Evolutionary conservation across 768 basidiomycete genomes (phyloP).

Genomic region (Xerocomus brunneocitrinus): DNA sequence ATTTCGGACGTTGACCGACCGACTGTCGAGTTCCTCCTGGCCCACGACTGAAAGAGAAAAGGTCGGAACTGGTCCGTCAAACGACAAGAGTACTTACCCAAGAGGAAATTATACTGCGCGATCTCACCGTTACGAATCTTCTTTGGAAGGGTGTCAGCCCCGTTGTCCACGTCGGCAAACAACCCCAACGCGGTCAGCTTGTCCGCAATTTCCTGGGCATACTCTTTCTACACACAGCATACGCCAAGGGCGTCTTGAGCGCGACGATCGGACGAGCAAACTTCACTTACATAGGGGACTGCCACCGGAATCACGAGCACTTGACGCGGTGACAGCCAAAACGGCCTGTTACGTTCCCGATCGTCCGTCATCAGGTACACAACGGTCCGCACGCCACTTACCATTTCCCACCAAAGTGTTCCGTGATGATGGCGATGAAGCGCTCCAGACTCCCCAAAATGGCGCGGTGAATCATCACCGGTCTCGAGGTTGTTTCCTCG

Average conservation of each 20-base stretch:
- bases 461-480: constrained; percentile 98
- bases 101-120: constrained; percentile 96
- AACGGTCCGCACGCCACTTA: constrained; percentile 29
- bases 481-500: constrained; percentile 60
- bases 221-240: constrained; percentile 61
- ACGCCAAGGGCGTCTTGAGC: background rate
- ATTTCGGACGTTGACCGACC: constrained; percentile 93
- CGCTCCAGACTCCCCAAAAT: constrained; percentile 92
- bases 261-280: background rate
- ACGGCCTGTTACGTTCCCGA: constrained; percentile 59
- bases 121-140: constrained; percentile 97
- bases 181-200: constrained; percentile 66
- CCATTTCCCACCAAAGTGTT: constrained; percentile 98
- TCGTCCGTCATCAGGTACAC: background rate
- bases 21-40: constrained; percentile 80
- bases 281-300: constrained; percentile 67
- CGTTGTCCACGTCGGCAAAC: constrained; percentile 89
- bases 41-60: constrained; percentile 71
- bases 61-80: constrained; percentile 1
- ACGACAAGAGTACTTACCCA: constrained; percentile 54
- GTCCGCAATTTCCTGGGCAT: constrained; percentile 77
- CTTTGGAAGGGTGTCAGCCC: constrained; percentile 89
- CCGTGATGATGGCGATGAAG: constrained; percentile 95
- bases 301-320: constrained; percentile 93
- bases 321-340: constrained; percentile 98